phyloP scores from a whole-genome alignment of 352 stramenopile species.

The Phytophthora idaei region DNA sequence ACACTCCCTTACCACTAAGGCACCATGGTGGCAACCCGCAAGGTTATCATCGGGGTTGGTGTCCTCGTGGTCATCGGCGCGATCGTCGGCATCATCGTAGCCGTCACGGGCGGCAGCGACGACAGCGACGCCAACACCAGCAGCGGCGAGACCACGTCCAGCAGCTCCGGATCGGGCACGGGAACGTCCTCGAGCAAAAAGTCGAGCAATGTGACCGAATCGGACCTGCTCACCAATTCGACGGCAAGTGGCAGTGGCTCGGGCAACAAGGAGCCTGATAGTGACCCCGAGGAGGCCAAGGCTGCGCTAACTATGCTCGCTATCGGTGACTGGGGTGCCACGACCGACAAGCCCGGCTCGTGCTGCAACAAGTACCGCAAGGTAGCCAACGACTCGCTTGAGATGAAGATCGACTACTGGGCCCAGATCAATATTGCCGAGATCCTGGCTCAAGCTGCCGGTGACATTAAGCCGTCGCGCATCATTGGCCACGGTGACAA shows the following conservation, averaged over 20 bases:
- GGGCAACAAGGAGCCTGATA: constrained; percentile 51
- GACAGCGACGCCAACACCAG: constrained; percentile 42
- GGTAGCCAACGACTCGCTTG: constrained; percentile 75
- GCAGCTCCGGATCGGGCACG: constrained; percentile 12
- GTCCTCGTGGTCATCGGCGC: constrained; percentile 74
- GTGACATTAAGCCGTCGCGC: constrained; percentile 62
- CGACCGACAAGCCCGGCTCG: constrained; percentile 84
- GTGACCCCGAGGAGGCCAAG: constrained; percentile 61
- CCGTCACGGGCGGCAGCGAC: constrained; percentile 46
- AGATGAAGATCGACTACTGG: constrained; percentile 90
- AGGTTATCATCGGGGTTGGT: constrained; percentile 72
- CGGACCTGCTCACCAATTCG: constrained; percentile 43
- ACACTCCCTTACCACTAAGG: constrained; percentile 4
- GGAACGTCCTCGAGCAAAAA: constrained; percentile 10
- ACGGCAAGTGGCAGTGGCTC: constrained; percentile 37
- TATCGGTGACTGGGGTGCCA: constrained; percentile 87
- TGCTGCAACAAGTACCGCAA: constrained; percentile 92
- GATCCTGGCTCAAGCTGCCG: constrained; percentile 75
- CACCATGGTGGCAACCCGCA: constrained; percentile 46
- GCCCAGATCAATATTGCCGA: constrained; percentile 86
- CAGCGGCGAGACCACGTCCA: constrained; percentile 24
- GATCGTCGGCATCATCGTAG: constrained; percentile 68
- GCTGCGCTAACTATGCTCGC: constrained; percentile 81
- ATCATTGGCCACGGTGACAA: constrained; percentile 89
- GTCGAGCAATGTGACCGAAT: constrained; percentile 52